Percentiles rank a stretch among this genome's conserved stretches.
These are phyloP conservation scores for Gilbertella persicaria DNA, from an alignment of 371 early-diverging fungal genomes.

Conservation along the genomic window DNA sequence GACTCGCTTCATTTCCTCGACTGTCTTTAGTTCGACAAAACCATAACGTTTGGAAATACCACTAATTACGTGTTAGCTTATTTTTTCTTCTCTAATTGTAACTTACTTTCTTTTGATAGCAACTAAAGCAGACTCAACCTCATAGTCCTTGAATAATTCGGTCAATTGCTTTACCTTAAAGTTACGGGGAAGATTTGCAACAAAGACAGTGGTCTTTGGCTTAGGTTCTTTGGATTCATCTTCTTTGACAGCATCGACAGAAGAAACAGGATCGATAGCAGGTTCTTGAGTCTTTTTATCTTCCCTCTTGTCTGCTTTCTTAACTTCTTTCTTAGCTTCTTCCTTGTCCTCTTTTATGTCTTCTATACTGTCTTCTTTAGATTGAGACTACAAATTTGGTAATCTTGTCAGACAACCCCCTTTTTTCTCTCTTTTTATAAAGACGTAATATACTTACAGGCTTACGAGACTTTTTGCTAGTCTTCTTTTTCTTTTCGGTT, in stretches of 20 bases:
- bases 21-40: constrained; percentile 82
- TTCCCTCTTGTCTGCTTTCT: background rate
- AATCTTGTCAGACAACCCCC: background rate
- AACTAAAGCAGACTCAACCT: constrained; percentile 78
- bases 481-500: constrained; percentile 8
- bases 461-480: constrained; percentile 11
- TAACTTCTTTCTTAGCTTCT: background rate
- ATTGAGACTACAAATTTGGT: background rate
- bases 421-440: background rate
- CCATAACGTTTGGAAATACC: constrained; percentile 91
- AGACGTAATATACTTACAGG: background rate
- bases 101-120: constrained; percentile 48
- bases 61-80: too few species aligned
- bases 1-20: constrained; percentile 81
- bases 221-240: constrained; percentile 12
- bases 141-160: constrained; percentile 79
- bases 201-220: constrained; percentile 84
- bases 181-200: constrained; percentile 92
- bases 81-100: too few species aligned
- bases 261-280: constrained; percentile 6
- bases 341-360: constrained; percentile 1
- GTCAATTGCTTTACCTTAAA: constrained; percentile 74
- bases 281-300: background rate
- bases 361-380: background rate
- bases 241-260: constrained; percentile 4